These are phyloP conservation scores for Boletus rubescentipes DNA, from an alignment of 768 basidiomycete species.

Conservation along the genomic window DNA sequence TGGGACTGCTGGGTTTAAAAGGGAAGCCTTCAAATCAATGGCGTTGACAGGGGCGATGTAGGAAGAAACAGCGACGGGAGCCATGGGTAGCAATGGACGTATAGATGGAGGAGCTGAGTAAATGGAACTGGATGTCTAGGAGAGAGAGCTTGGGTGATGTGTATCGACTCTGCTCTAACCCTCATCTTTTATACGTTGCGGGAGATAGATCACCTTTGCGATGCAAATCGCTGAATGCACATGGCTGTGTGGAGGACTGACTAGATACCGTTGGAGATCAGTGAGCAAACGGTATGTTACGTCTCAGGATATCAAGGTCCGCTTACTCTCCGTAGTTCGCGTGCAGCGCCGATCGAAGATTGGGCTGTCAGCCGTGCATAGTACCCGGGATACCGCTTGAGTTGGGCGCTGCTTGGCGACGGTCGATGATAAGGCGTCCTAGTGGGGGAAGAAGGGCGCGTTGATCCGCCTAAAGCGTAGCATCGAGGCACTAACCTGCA, in stretches of 20 bases:
- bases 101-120: not conserved
- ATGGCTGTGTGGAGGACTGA: not conserved
- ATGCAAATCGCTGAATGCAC: not conserved
- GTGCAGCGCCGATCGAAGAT: constrained; percentile 11
- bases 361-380: constrained; percentile 1
- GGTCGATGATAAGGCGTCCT: not conserved
- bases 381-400: not conserved
- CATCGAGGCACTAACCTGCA: not conserved
- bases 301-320: constrained; percentile 1
- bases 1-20: constrained; percentile 7
- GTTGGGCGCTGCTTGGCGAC: not conserved
- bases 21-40: constrained; percentile 14
- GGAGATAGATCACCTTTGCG: not conserved
- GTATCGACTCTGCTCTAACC: constrained; percentile 1
- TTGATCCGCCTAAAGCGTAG: not conserved
- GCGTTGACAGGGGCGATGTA: constrained; percentile 5
- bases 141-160: not conserved
- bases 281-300: constrained; percentile 1
- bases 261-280: not conserved
- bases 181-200: constrained; percentile 21
- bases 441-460: constrained; percentile 5
- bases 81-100: constrained; percentile 7
- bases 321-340: constrained; percentile 4
- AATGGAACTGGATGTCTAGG: not conserved
- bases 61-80: constrained; percentile 15